Evolutionary conservation across 768 basidiomycete species (phyloP).

Genomic region (Dioszegia crocea): DNA sequence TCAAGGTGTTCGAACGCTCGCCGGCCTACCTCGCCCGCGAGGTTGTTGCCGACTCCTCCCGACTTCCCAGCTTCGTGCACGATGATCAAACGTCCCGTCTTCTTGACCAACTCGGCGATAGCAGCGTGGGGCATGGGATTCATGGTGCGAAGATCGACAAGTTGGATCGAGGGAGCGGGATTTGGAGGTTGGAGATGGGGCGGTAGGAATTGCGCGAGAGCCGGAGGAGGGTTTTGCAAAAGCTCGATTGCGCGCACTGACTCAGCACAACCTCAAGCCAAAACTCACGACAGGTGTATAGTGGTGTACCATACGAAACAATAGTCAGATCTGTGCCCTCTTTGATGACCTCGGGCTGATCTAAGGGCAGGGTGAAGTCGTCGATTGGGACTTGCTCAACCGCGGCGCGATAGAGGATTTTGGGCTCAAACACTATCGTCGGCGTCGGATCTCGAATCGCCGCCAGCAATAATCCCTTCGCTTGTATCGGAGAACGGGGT

Average conservation of each 20-base stretch:
- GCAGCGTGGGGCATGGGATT: conserved; percentile 83
- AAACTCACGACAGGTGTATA: conserved; percentile 65
- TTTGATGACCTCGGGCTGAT: conserved; percentile 69
- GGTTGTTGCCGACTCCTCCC: conserved; percentile 83
- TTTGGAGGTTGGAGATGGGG: conserved; percentile 62
- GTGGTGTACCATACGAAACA: conserved; percentile 86
- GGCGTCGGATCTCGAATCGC: conserved; percentile 91
- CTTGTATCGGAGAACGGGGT: conserved; percentile 88
- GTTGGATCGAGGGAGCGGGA: conserved; percentile 57
- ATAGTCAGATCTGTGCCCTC: conserved; percentile 80
- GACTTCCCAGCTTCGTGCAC: conserved; percentile 89
- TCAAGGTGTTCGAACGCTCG: conserved; percentile 80
- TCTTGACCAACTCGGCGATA: conserved; percentile 72
- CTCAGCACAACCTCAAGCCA: neutral
- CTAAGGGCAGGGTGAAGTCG: conserved; percentile 79
- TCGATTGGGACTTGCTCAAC: conserved; percentile 90
- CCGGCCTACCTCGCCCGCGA: conserved; percentile 85
- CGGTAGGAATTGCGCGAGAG: conserved; percentile 65
- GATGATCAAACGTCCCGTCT: conserved; percentile 77
- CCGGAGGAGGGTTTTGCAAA: conserved; percentile 62
- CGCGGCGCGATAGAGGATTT: conserved; percentile 84
- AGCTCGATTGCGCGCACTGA: conserved; percentile 62
- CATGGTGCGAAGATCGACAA: conserved; percentile 85
- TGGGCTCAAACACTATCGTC: conserved; percentile 95
- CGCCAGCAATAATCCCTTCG: conserved; percentile 82